phyloP scores from a whole-genome alignment of 2,329 filamentous ascomycete species.

The Aureobasidium leucospermi region DNA sequence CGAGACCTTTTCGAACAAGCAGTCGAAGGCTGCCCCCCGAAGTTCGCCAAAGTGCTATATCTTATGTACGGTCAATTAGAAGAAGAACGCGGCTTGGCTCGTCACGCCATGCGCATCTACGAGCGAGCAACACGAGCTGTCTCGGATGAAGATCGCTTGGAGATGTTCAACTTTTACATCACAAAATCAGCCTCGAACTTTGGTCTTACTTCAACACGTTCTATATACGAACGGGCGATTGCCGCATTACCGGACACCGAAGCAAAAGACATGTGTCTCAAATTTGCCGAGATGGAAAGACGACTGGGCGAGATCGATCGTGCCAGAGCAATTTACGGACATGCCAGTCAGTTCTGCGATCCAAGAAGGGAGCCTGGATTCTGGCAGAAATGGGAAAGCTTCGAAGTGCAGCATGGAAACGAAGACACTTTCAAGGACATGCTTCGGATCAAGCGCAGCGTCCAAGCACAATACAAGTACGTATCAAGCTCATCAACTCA shows the following conservation, averaged over 20 bases:
- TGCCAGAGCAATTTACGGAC: conserved; percentile 89
- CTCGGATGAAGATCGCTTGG: conserved; percentile 84
- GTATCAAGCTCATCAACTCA: conserved; percentile 21
- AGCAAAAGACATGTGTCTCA: conserved; percentile 96
- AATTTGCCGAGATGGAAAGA: conserved; percentile 96
- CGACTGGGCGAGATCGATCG: conserved; percentile 88
- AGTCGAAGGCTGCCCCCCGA: conserved; percentile 86
- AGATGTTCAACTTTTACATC: conserved; percentile 99
- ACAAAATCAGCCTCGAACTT: conserved; percentile 98
- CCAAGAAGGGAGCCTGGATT: conserved; percentile 82
- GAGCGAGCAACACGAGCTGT: conserved; percentile 93
- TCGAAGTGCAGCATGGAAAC: conserved; percentile 96
- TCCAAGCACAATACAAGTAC: conserved; percentile 93
- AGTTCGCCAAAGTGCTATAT: conserved; percentile 92
- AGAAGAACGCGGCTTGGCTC: conserved; percentile 86
- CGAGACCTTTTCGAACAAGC: conserved; percentile 96
- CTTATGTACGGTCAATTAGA: conserved; percentile 98
- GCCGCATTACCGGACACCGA: conserved; percentile 86
- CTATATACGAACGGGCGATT: conserved; percentile 95
- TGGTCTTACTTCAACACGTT: conserved; percentile 84
- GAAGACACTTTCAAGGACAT: conserved; percentile 99
- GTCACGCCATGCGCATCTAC: conserved; percentile 98
- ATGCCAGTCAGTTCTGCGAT: conserved; percentile 95
- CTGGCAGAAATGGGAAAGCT: conserved; percentile 95
- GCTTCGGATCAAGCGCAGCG: conserved; percentile 93